Percentiles rank a stretch among this genome's conserved stretches.
These are phyloP conservation scores for Trypanosoma platydactyli DNA, from an alignment of 208 protist genomes.

Conservation along the genomic window DNA sequence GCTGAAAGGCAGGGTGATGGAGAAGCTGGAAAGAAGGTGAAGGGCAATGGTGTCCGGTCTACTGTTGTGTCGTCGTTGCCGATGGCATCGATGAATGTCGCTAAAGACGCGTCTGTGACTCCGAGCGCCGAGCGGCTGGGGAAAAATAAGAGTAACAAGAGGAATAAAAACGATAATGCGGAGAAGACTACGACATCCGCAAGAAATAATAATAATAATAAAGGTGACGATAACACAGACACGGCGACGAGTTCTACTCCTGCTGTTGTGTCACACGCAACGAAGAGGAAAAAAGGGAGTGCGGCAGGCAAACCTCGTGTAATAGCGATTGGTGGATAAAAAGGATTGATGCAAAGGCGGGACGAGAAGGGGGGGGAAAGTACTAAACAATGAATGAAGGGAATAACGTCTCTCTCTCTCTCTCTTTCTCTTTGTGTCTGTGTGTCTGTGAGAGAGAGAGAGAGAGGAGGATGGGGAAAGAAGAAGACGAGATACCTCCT, in stretches of 20 bases:
- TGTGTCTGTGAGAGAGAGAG: neutral
- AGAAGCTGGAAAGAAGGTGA: neutral
- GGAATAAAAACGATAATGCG: too few relatives aligned
- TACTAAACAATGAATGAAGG: neutral
- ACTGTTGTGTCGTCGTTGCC: conserved; percentile 7
- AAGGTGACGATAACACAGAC: too few relatives aligned
- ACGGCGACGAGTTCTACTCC: too few relatives aligned
- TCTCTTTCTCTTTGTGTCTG: neutral
- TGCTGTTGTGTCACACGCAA: too few relatives aligned
- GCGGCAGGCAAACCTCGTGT: too few relatives aligned
- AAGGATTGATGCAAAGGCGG: neutral
- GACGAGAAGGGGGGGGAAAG: neutral
- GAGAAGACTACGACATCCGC: too few relatives aligned
- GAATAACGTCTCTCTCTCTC: neutral
- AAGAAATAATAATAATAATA: too few relatives aligned
- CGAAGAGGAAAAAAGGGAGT: too few relatives aligned
- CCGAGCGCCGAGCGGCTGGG: too few relatives aligned
- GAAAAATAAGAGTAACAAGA: too few relatives aligned
- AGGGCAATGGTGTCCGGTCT: neutral
- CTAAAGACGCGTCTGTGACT: neutral
- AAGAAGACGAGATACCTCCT: neutral
- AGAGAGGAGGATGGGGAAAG: neutral
- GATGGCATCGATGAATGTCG: neutral
- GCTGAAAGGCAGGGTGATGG: neutral
- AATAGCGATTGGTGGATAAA: too few relatives aligned